These are phyloP conservation scores for Diaporthe australafricana DNA, from an alignment of 2,329 filamentous ascomycete genomes.

Conservation along the genomic window DNA sequence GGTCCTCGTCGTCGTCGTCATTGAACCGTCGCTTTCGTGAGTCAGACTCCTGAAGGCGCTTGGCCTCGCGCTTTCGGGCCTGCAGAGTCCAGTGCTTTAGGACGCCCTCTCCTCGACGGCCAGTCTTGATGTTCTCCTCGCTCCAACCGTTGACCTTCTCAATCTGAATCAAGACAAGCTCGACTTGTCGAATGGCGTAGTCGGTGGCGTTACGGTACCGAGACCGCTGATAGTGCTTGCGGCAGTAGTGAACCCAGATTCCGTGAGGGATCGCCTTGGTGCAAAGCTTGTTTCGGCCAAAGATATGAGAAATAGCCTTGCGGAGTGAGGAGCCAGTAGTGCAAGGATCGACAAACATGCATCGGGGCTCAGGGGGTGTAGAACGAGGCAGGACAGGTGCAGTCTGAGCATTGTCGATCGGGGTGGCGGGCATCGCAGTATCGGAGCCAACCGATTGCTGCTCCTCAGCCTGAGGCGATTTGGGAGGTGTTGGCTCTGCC, in stretches of 20 bases:
- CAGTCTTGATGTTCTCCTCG: conserved; percentile 53
- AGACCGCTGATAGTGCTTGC: conserved; percentile 84
- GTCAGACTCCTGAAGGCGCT: conserved; percentile 58
- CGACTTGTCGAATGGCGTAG: conserved; percentile 72
- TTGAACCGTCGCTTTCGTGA: conserved; percentile 34
- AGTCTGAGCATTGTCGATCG: neutral
- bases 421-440: conserved; percentile 29
- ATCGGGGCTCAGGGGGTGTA: conserved; percentile 47
- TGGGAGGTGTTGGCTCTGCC: conserved; percentile 44
- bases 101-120: conserved; percentile 48
- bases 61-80: conserved; percentile 73
- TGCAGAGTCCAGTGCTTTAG: conserved; percentile 71
- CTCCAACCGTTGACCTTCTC: conserved; percentile 73
- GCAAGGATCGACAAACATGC: conserved; percentile 69
- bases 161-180: conserved; percentile 73
- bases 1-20: conserved; percentile 47
- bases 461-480: conserved; percentile 41
- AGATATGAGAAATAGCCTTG: conserved; percentile 84
- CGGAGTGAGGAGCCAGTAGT: conserved; percentile 71
- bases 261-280: conserved; percentile 76
- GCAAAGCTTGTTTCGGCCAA: conserved; percentile 84
- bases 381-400: neutral
- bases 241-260: conserved; percentile 82
- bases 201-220: conserved; percentile 75
- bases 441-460: conserved; percentile 39